A percentile compares a stretch with the other conserved stretches of the same genome.
Conservation (phyloP, 352 stramenopile species). For the Aphanomyces stellatus region DNA sequence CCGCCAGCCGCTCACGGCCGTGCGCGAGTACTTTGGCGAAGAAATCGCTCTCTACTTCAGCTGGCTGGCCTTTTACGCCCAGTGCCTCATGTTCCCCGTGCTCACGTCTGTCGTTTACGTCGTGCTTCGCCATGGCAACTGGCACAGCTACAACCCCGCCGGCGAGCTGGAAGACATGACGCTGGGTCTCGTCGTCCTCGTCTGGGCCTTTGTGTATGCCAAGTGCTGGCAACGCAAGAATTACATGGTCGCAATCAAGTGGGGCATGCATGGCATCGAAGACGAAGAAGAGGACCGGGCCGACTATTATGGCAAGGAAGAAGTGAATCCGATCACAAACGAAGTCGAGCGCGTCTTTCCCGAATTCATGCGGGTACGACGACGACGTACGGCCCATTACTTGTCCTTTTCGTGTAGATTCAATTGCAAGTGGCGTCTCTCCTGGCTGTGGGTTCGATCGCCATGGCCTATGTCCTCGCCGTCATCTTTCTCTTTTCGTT, state of each 20-base stretch:
- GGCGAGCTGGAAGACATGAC: background rate
- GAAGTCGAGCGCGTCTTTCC: slow-evolving; percentile 26
- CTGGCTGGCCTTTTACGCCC: slow-evolving; percentile 89
- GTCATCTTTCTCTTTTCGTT: background rate
- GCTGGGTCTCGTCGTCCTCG: slow-evolving; percentile 29
- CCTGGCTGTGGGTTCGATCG: background rate
- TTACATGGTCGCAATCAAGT: slow-evolving; percentile 51
- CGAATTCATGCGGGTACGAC: slow-evolving; percentile 8
- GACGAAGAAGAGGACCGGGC: slow-evolving; percentile 23
- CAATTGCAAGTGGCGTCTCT: slow-evolving; percentile 1
- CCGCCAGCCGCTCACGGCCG: slow-evolving; percentile 77
- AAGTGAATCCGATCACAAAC: slow-evolving; percentile 27
- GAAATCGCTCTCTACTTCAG: slow-evolving; percentile 88
- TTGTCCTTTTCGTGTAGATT: background rate
- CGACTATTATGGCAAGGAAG: slow-evolving; percentile 25
- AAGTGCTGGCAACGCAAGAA: slow-evolving; percentile 53
- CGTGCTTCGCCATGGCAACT: background rate
- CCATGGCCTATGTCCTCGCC: background rate
- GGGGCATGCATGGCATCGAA: slow-evolving; percentile 28
- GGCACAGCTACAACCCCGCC: background rate
- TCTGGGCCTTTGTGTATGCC: slow-evolving; percentile 41
- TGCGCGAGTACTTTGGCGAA: slow-evolving; percentile 87
- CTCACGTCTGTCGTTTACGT: background rate
- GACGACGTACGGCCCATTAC: background rate
- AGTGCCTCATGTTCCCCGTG: slow-evolving; percentile 76